Evolutionary conservation across 202 grass and related monocot genomes (phyloP), one percentile per base, ranked within the genome.

Genomic region (Panicum virgatum): DNA sequence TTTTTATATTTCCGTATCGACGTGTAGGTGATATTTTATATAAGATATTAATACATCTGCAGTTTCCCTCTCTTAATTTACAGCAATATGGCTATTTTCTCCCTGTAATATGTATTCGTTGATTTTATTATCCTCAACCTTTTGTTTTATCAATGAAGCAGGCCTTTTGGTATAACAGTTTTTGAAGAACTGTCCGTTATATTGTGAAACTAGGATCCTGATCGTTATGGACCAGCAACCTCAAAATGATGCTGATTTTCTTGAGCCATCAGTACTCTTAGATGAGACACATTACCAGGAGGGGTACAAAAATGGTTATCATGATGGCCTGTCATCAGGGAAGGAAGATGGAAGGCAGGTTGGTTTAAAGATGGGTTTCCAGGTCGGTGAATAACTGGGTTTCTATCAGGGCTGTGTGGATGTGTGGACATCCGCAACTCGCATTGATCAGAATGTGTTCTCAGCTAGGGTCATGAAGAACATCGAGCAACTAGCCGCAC

Each of bases 341-440:
- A 91, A 93, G 77, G 92, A 91, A 69, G 96, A 98, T 32, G 92
- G 53, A 19, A 90, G 82, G 75, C 88, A 92, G 38, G 85, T 92
- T 34, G 92, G 92, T 27, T 83, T 98, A 66, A 93, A 95, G 82
- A 88, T 73, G 66, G 88, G 90, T 34, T 98, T 96, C 48, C 89
- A 90, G 44, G 77, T 83, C 7, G 92, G 96, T 16, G 96, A 98
- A 77, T 90, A 98, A 78, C 56, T 96, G 70, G 92, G 92, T 60
- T 98, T 98, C 84, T 91, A 93, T 51, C 77, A 81, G 62, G 90
- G 96, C 23, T 98, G 92, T 66, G 42, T 95, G 39, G 82, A 94
- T 86, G 73, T 94, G 46, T 94, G 95, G 90, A 86, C 64, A 37
- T 98, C 87, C 5, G 57, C 74, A 62, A 80, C 63, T 53, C 67